A percentile compares a stretch with the other conserved stretches of the same genome.
These are phyloP conservation scores for Skeletonema menzelii DNA, from an alignment of 108 stramenopile genomes.

Conservation along the genomic window DNA sequence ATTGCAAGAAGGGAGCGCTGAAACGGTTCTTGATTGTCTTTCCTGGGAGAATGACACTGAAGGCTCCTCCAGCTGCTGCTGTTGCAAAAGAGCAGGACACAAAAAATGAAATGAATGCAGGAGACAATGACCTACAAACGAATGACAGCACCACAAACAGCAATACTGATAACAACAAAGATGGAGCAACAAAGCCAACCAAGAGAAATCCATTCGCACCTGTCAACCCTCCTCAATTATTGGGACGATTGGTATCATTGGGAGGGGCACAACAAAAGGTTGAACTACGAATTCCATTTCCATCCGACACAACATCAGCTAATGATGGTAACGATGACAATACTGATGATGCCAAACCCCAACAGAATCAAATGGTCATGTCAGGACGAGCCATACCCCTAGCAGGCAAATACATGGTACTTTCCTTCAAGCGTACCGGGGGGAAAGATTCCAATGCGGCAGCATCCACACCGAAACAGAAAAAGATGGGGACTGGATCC, in stretches of 20 bases:
- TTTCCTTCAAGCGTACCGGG: constrained; percentile 46
- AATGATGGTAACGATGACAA: neutral
- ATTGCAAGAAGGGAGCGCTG: constrained; percentile 16
- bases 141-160: neutral
- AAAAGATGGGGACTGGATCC: constrained; percentile 56
- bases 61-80: neutral
- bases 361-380: constrained; percentile 27
- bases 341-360: constrained; percentile 1
- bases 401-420: constrained; percentile 37
- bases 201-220: constrained; percentile 37
- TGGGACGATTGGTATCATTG: constrained; percentile 24
- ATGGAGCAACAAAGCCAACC: constrained; percentile 1
- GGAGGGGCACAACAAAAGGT: constrained; percentile 8
- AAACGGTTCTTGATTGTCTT: constrained; percentile 38
- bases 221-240: constrained; percentile 34
- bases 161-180: neutral
- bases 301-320: neutral
- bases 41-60: constrained; percentile 40
- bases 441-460: constrained; percentile 26
- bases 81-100: neutral
- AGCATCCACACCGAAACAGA: constrained; percentile 28
- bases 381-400: constrained; percentile 40
- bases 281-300: constrained; percentile 39
- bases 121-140: neutral
- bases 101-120: constrained; percentile 5